Evolutionary conservation across 768 basidiomycete species (phyloP).

Genomic region (Boletus tylopilopsis): DNA sequence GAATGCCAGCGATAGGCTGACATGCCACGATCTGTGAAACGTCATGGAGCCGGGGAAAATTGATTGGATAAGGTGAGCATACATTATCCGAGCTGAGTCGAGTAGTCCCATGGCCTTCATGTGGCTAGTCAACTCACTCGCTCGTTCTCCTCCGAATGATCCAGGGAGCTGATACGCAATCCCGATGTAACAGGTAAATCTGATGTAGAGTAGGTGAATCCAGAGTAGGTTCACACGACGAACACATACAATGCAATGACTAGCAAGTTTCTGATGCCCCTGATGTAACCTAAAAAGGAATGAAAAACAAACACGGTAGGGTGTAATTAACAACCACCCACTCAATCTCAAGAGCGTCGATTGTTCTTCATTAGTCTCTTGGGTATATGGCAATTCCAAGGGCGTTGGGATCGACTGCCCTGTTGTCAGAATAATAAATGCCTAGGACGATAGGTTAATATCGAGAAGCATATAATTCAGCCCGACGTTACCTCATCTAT

Average conservation of each 20-base stretch:
- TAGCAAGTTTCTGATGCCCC: constrained; percentile 57
- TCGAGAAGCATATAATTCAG: background rate
- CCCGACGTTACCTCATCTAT: constrained; percentile 57
- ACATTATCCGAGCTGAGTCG: constrained; percentile 66
- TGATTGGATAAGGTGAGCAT: constrained; percentile 12
- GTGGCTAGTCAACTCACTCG: constrained; percentile 60
- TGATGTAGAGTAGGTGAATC: constrained; percentile 22
- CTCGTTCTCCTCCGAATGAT: constrained; percentile 61
- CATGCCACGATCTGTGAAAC: constrained; percentile 52
- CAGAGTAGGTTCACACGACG: background rate
- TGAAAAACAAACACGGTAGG: background rate
- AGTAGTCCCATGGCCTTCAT: constrained; percentile 79
- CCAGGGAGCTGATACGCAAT: constrained; percentile 79
- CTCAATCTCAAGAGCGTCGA: constrained; percentile 51
- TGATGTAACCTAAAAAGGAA: constrained; percentile 48
- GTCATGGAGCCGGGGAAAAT: background rate
- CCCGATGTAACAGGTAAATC: constrained; percentile 69
- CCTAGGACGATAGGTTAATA: constrained; percentile 35
- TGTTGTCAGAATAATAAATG: constrained; percentile 66
- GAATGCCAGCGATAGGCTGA: constrained; percentile 61
- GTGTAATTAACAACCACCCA: constrained; percentile 29
- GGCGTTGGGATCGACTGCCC: constrained; percentile 55
- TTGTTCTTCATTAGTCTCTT: constrained; percentile 65
- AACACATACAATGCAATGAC: constrained; percentile 60
- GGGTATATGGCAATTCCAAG: constrained; percentile 69